These are phyloP conservation scores for Phaffia australis DNA, from an alignment of 768 basidiomycete genomes.

Conservation along the genomic window DNA sequence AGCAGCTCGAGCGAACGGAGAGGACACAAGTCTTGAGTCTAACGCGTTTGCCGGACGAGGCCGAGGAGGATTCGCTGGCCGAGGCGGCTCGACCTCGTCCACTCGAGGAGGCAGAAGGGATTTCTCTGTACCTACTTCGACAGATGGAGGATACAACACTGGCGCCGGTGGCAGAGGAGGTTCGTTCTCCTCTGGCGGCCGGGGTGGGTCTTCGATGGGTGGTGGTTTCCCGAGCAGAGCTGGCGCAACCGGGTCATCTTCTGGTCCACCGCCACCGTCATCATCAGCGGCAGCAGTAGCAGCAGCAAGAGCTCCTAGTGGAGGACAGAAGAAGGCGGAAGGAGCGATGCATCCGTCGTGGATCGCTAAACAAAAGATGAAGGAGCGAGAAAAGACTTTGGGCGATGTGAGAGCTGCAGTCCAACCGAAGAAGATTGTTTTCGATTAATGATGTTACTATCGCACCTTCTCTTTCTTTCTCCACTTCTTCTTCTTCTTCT, in stretches of 20 bases:
- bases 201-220: too few species aligned
- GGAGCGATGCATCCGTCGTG: conserved; percentile 73
- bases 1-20: conserved; percentile 42
- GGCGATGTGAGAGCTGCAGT: conserved; percentile 50
- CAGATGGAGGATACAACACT: background rate
- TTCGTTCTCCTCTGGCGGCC: background rate
- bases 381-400: conserved; percentile 40
- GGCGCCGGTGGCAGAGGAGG: background rate
- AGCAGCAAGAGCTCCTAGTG: conserved; percentile 21
- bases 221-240: too few species aligned
- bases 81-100: background rate
- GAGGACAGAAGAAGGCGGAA: conserved; percentile 36
- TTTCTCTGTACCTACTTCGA: too few species aligned
- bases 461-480: too few species aligned
- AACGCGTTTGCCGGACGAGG: conserved; percentile 10
- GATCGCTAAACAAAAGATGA: conserved; percentile 80
- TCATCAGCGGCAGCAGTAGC: conserved; percentile 15
- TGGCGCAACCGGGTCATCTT: background rate
- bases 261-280: conserved; percentile 20
- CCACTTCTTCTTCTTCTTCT: too few species aligned
- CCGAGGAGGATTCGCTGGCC: conserved; percentile 14
- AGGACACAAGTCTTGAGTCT: conserved; percentile 5
- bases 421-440: conserved; percentile 73
- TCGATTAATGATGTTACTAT: conserved; percentile 35
- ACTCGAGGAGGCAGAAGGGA: background rate